phyloP scores from a whole-genome alignment of 306 rosid genomes.

The Acacia confusa region DNA sequence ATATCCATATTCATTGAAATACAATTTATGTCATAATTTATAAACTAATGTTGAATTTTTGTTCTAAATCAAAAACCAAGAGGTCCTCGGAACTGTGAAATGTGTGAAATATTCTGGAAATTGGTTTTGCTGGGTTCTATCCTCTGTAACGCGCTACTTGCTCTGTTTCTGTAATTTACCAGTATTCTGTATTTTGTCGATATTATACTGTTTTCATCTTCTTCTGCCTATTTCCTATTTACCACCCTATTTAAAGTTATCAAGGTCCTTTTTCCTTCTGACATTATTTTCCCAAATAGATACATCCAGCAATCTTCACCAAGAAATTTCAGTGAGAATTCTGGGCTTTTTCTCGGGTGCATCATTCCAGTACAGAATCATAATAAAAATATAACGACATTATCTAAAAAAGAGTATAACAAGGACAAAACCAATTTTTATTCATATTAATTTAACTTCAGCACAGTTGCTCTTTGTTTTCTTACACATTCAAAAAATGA shows the following conservation, averaged over 20 bases:
- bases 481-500: background rate
- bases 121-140: background rate
- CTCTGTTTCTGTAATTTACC: background rate
- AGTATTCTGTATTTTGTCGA: background rate
- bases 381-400: background rate
- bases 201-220: background rate
- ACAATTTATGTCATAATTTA: too few species aligned
- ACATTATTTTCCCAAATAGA: background rate
- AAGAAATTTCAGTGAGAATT: background rate
- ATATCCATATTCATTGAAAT: too few species aligned
- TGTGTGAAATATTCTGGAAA: background rate
- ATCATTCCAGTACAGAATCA: background rate
- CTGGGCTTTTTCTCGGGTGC: background rate
- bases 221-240: background rate
- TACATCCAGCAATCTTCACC: background rate
- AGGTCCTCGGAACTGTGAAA: background rate
- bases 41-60: too few species aligned
- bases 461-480: too few species aligned
- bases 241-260: background rate
- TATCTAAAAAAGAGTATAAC: too few species aligned
- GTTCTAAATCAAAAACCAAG: too few species aligned
- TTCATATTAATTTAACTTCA: background rate
- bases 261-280: background rate
- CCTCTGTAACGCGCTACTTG: background rate
- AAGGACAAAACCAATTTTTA: background rate